Conservation (phyloP, 2,329 filamentous ascomycete species). For the Sordariomycetes sp. region DNA sequence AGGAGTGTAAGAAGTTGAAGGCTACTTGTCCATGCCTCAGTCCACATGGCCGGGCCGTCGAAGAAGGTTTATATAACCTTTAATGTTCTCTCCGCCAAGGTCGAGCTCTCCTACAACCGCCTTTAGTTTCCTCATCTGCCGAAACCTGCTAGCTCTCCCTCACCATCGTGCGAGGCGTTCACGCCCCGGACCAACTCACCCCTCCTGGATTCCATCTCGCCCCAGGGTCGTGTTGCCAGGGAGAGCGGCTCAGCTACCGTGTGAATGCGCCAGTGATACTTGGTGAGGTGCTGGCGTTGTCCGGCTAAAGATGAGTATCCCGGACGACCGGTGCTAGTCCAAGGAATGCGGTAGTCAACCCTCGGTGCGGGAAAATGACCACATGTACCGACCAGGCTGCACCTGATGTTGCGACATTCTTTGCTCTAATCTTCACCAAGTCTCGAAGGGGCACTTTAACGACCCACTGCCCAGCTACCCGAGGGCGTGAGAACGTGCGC, state of each 20-base stretch:
- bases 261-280: not conserved
- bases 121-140: not conserved
- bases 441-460: not conserved
- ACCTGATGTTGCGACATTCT: too few species aligned
- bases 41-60: not conserved
- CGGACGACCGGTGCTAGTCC: not conserved
- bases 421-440: too few species aligned
- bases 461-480: too few species aligned
- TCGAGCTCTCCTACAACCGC: not conserved
- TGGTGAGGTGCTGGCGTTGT: not conserved
- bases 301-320: not conserved
- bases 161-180: not conserved
- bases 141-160: not conserved
- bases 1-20: not conserved
- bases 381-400: too few species aligned
- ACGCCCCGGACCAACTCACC: not conserved
- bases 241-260: not conserved
- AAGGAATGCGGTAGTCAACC: slow-evolving; percentile 1
- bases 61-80: slow-evolving; percentile 1
- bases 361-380: too few species aligned
- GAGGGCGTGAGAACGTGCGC: too few species aligned
- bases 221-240: slow-evolving; percentile 1
- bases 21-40: not conserved
- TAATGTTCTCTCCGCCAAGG: not conserved
- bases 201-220: slow-evolving; percentile 1